These are phyloP conservation scores for Emergomyces pasteurianus DNA, from an alignment of 2,329 filamentous ascomycete genomes.

Conservation along the genomic window DNA sequence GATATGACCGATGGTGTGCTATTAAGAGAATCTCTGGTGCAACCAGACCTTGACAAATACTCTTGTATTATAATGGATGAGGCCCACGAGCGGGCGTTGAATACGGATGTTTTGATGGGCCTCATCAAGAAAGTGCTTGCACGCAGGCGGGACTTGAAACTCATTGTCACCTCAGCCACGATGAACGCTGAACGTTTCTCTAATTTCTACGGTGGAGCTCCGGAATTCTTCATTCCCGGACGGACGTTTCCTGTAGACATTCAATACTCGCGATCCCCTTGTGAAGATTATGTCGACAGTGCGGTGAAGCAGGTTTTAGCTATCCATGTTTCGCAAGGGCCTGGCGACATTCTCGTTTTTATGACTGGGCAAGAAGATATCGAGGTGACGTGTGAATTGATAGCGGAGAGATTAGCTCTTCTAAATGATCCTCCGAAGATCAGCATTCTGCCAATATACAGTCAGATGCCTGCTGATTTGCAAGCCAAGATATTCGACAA, in stretches of 20 bases:
- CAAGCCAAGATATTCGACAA: conserved; percentile 97
- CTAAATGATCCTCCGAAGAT: conserved; percentile 92
- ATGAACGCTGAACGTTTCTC: conserved; percentile 98
- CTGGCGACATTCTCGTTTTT: conserved; percentile 91
- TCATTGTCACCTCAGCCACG: conserved; percentile 95
- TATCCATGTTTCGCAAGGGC: conserved; percentile 89
- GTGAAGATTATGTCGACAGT: conserved; percentile 95
- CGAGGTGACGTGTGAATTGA: conserved; percentile 85
- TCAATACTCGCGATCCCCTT: conserved; percentile 86
- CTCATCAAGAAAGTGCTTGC: conserved; percentile 94
- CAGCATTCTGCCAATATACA: conserved; percentile 93
- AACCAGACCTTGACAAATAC: conserved; percentile 87
- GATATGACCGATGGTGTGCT: conserved; percentile 97
- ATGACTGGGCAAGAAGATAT: conserved; percentile 99
- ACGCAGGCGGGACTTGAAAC: conserved; percentile 76
- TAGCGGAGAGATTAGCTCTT: conserved; percentile 74
- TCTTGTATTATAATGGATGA: conserved; percentile 99
- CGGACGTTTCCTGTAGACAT: conserved; percentile 95
- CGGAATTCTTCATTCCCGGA: conserved; percentile 91
- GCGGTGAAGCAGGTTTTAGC: conserved; percentile 91
- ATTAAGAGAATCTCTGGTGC: conserved; percentile 81
- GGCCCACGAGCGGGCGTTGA: conserved; percentile 89
- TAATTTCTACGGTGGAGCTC: conserved; percentile 88
- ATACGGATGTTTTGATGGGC: conserved; percentile 95
- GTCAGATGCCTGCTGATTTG: conserved; percentile 96